A percentile compares a stretch with the other conserved stretches of the same genome.
phyloP scores from a whole-genome alignment of 805 yeast species.

The Candida bentonensis region DNA sequence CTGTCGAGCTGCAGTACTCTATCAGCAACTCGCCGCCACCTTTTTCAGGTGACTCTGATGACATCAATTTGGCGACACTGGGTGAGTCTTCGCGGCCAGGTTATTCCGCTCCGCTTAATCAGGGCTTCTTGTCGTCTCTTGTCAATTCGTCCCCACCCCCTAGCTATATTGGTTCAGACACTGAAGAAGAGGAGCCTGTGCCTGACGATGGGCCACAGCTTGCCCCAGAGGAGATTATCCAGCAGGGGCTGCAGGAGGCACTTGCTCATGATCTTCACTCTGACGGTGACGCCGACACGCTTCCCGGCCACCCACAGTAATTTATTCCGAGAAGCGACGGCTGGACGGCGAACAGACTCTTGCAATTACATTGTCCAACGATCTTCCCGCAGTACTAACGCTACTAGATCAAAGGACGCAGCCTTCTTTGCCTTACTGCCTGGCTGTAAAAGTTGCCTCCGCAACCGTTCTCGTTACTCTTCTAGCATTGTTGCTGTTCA shows the following conservation, averaged over 20 bases:
- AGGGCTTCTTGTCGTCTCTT: not conserved
- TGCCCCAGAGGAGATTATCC: not conserved
- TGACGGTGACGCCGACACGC: too few species aligned
- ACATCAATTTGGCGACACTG: not conserved
- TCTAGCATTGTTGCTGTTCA: too few species aligned
- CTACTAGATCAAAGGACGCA: too few species aligned
- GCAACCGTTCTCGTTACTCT: too few species aligned
- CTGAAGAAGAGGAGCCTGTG: not conserved
- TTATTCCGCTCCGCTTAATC: not conserved
- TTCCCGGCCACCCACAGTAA: too few species aligned
- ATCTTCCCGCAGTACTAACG: too few species aligned
- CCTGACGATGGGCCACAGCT: not conserved
- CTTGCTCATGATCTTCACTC: not conserved
- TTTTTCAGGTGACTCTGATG: not conserved
- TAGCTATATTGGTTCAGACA: not conserved
- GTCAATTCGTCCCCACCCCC: not conserved
- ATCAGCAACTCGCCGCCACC: slow-evolving; percentile 1
- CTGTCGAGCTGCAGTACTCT: not conserved
- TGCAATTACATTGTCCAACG: too few species aligned
- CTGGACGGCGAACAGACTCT: too few species aligned
- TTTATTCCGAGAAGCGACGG: too few species aligned
- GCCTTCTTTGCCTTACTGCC: too few species aligned
- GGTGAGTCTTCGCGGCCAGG: not conserved
- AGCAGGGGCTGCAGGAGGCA: slow-evolving; percentile 1
- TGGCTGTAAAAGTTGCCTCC: too few species aligned